Evolutionary conservation across 2,329 filamentous ascomycete genomes (phyloP).

Genomic region (Exophiala bonariae): DNA sequence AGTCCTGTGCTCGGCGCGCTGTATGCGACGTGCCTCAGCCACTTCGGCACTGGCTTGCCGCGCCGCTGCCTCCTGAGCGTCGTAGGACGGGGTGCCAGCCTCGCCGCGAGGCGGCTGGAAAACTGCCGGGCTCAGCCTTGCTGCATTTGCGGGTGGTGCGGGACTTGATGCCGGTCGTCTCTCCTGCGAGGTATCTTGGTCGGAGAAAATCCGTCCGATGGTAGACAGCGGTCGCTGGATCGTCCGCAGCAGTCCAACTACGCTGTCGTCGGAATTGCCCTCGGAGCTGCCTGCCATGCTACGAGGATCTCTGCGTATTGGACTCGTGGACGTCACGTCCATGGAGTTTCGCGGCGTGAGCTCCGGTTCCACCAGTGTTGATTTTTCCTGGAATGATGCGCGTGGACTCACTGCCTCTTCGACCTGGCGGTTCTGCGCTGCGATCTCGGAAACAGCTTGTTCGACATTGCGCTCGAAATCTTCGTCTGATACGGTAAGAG

Average conservation of each 20-base stretch:
- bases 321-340: conserved; percentile 55
- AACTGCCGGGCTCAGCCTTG: conserved; percentile 51
- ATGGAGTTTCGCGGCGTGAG: conserved; percentile 60
- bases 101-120: conserved; percentile 43
- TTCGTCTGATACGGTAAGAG: conserved; percentile 86
- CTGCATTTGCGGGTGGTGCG: conserved; percentile 32
- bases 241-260: conserved; percentile 79
- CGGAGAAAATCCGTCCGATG: conserved; percentile 93
- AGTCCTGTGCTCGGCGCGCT: conserved; percentile 80
- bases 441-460: conserved; percentile 90
- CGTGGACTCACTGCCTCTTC: conserved; percentile 40
- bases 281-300: conserved; percentile 46
- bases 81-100: conserved; percentile 35
- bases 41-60: conserved; percentile 86
- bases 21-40: conserved; percentile 80
- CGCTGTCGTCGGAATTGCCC: conserved; percentile 71
- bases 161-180: conserved; percentile 26
- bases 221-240: conserved; percentile 89
- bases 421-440: conserved; percentile 74
- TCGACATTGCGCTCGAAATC: conserved; percentile 98
- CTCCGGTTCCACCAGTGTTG: conserved; percentile 54
- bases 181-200: conserved; percentile 51
- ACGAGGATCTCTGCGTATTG: conserved; percentile 32
- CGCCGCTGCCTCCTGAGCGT: conserved; percentile 83
- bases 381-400: conserved; percentile 44